Base-by-base conservation (phyloP, 371 early-diverging fungal species). In the Lichtheimia hyalospora region DNA sequence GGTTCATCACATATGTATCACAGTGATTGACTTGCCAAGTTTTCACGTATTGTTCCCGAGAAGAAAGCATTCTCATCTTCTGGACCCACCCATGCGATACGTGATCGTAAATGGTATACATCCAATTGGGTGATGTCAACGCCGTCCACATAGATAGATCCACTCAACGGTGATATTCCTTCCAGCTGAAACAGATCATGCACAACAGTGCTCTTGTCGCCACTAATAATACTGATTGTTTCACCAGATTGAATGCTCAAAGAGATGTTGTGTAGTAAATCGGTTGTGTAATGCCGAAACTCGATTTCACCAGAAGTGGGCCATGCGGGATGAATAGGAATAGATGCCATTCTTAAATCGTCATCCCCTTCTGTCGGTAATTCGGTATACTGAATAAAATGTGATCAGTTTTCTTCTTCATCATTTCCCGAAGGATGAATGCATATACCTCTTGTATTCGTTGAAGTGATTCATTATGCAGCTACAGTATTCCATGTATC, bases 31-130 rank as follows among this genome's bases (percentile, higher is more conserved):
- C 61, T 57, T 64, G 58, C 65, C 58, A 81, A 56, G 51, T 90
- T 89, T 15, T 78, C 81, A 43, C 90, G 73, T 2, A 89, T 76
- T 12, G 85, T 84, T 27, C 94, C 95, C n/a, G 87, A 82, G 77
- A 95, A 96, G 25, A 97, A 70, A 20, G 94, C 90, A 12, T 96
- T 95, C 51, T 96, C 34, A 34, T 34, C 96, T 74, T 97, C 98
- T 20, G 99, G 96, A 64, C 20, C 18, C 12, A 98, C 95, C 57
- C 97, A 94, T 0, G 92, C 86, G 23, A 91, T 73, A 24, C 85
- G 81, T 23, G 89, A 87, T 58, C 78, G 75, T 61, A 97, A 71
- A 66, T 93, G 92, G 55, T 77, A 75, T 12, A 97, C 74, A 2
- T 92, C 91, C 10, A 97, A 62, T 4, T 75, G 72, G 3, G 87